Conservation (phyloP, 1,139 yeast genomes). For the Suhomyces ambrosiae region DNA sequence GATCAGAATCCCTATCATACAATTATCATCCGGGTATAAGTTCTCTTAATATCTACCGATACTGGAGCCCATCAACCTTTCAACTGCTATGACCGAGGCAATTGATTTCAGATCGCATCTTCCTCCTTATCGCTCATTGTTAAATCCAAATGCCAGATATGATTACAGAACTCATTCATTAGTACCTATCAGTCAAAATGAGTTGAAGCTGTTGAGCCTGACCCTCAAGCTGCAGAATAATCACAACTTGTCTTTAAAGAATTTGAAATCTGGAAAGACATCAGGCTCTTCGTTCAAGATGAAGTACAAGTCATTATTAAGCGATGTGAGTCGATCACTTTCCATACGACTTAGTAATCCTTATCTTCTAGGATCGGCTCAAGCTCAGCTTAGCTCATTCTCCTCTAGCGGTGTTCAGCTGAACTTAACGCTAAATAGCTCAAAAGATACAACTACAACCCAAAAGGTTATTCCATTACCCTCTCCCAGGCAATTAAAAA, state of each 20-base stretch:
- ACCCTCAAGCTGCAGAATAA: slow-evolving; percentile 14
- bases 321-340: slow-evolving; percentile 40
- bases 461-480: background rate
- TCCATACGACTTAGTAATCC: slow-evolving; percentile 26
- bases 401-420: slow-evolving; percentile 5
- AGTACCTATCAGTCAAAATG: slow-evolving; percentile 42
- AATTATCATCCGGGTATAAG: no score
- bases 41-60: no score
- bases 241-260: slow-evolving; percentile 18
- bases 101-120: slow-evolving; percentile 38
- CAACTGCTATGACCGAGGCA: slow-evolving; percentile 7
- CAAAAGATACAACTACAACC: background rate
- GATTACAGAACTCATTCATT: slow-evolving; percentile 46
- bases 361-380: slow-evolving; percentile 13
- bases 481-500: slow-evolving; percentile 20
- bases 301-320: slow-evolving; percentile 46
- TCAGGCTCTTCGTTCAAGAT: slow-evolving; percentile 30
- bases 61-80: no score
- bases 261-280: slow-evolving; percentile 11
- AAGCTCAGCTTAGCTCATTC: slow-evolving; percentile 1
- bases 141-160: slow-evolving; percentile 45
- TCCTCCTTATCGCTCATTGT: slow-evolving; percentile 49
- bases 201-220: slow-evolving; percentile 21
- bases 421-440: slow-evolving; percentile 6
- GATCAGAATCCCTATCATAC: background rate